Evolutionary conservation across 768 basidiomycete species (phyloP).

Genomic region (Sistotremastrum suecicum): DNA sequence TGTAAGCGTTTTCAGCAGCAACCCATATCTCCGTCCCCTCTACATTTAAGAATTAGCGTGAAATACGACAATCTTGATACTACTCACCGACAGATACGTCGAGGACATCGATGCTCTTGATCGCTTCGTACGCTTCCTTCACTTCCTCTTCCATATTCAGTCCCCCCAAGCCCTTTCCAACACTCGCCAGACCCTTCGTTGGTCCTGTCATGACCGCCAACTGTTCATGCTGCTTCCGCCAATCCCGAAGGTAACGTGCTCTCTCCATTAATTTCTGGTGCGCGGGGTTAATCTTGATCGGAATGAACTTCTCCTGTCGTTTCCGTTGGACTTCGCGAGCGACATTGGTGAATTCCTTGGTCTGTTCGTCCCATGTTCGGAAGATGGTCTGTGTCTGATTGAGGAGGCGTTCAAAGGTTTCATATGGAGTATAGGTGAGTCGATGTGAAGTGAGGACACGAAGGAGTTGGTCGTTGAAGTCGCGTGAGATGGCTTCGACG

Average conservation of each 20-base stretch:
- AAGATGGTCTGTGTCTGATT: constrained; percentile 64
- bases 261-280: constrained; percentile 88
- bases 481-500: constrained; percentile 94
- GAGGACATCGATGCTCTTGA: constrained; percentile 91
- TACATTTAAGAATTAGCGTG: constrained; percentile 15
- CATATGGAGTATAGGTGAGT: constrained; percentile 86
- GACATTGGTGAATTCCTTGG: constrained; percentile 87
- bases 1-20: constrained; percentile 93
- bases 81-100: constrained; percentile 83
- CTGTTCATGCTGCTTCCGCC: constrained; percentile 96
- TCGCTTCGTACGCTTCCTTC: constrained; percentile 89
- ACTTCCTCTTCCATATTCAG: constrained; percentile 99
- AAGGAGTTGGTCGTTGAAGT: constrained; percentile 91
- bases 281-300: constrained; percentile 85
- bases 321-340: constrained; percentile 87
- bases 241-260: constrained; percentile 72
- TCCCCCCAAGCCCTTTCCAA: constrained; percentile 66
- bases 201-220: constrained; percentile 94
- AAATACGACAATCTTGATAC: neutral
- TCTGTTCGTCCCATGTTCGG: constrained; percentile 75
- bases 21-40: constrained; percentile 99
- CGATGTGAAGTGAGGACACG: constrained; percentile 85
- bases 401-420: constrained; percentile 82
- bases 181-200: constrained; percentile 66
- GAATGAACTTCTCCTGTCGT: constrained; percentile 85